Base-by-base conservation (phyloP, 164 flowering plant genomes). In the Echeveria elegans region DNA sequence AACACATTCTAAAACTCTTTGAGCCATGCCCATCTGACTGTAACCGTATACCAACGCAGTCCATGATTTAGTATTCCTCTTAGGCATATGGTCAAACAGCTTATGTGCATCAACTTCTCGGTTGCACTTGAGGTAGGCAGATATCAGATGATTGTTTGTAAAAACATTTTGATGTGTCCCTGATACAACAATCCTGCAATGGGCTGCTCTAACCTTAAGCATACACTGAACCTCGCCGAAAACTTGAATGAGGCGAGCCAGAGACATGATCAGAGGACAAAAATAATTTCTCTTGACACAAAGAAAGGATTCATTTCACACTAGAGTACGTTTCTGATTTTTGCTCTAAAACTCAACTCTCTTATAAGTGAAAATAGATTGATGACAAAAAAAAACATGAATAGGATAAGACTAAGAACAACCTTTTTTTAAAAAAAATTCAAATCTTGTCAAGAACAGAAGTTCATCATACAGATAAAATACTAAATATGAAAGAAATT, bases 41-140 rank as follows among this genome's bases (percentile, higher is more conserved):
- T 75, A 81, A 31, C 78, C 72, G 32, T 78, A 77, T 14, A 81
- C 77, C 56, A 78, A 67, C 6, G 73, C 32, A 47, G 74, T 77
- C 84, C 82, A 78, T 1, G 84, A 72, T 16, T 73, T 67, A 23
- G 77, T 43, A 63, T 78, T 73, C 60, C 80, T 52, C 8, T 71
- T 68, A 24, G 70, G 75, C 82, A 78, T 81, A 70, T 8, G 19
- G 31, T 81, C 82, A 41, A 81, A 81, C 77, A 77, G 34, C 9
- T 66, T 68, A 24, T 37, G 75, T 21, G 59, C 66, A 45, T 69
- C n/a, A 24, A 0, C 23, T 29, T 19, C 63, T 30, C 6, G 59
- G 52, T 62, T 15, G 18, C 48, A 69, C 15, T 45, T 63, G 0
- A 18, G 43, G 60, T 69, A 62, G 28, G 64, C 69, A 21, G 77